Evolutionary conservation across 2,329 filamentous ascomycete genomes (phyloP), one percentile per base, ranked within the genome.

Genomic region (Arthroderma uncinatum): DNA sequence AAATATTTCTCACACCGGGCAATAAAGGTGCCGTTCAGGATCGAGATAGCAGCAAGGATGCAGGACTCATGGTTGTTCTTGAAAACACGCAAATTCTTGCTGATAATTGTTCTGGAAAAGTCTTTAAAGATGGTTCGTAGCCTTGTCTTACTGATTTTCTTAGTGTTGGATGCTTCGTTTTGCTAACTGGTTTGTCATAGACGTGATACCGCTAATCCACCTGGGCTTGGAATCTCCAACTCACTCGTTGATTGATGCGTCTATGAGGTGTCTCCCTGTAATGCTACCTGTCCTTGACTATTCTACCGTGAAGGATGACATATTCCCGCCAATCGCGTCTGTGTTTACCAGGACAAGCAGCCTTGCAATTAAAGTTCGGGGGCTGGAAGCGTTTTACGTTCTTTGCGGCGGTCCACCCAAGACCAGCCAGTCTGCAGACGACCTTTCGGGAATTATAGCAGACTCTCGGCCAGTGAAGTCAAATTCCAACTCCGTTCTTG

Each of bases 291-390:
- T 93, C 2, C 82, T 98, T 6, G 93, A 98, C 71, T 97, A 96
- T 64, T 94, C 86, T 63, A 97, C 92, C 0, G 91, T 96, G 65
- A 98, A 97, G 72, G 93, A 95, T 64, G 92, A 97, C 61, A 79
- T 98, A 0, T 98, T 98, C 70, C 93, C 93, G 0, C 84, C 95
- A 1, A 87, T 98, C 61, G 89, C 92, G 1, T 76, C 80, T 7
- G 93, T 96, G 0, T 98, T 98, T 68, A 90, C 86, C 64, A 92
- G 87, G 68, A 98, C 93, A 0, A 95, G 83, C 68, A 96, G 90
- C 68, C 80, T 98, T 57, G 88, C 86, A 4, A 97, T 98, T 74
- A 98, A 98, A 71, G 86, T 97, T 34, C 83, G 90, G 30, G 91
- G 91, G 3, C 75, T 97, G 30, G 89, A 96, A 69, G 90, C 93